Evolutionary conservation across 495 filamentous ascomycete genomes (phyloP).

Genomic region (Aeminium ludgeri): DNA sequence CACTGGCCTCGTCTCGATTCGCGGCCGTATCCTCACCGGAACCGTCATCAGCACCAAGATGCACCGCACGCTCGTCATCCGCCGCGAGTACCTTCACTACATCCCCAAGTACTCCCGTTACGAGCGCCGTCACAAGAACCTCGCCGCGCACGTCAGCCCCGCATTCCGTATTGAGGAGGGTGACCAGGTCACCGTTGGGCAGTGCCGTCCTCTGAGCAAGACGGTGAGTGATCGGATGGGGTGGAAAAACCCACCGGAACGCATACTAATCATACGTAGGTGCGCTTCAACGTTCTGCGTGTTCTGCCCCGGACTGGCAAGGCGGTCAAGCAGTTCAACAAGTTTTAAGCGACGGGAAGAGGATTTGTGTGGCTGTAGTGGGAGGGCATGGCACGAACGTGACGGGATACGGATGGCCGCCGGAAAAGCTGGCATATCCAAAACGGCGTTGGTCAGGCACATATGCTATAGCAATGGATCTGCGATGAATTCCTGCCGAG

Average conservation of each 20-base stretch:
- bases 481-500: no score
- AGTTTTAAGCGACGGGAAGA: constrained; percentile 53
- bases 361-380: neutral
- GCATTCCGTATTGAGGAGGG: constrained; percentile 99
- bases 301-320: constrained; percentile 93
- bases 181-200: constrained; percentile 96
- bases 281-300: constrained; percentile 97
- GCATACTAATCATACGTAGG: constrained; percentile 32
- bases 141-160: constrained; percentile 93
- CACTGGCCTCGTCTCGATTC: constrained; percentile 93
- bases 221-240: constrained; percentile 43
- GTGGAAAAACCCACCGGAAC: neutral
- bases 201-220: constrained; percentile 96
- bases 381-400: neutral
- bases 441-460: neutral
- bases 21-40: constrained; percentile 98
- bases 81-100: constrained; percentile 99
- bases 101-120: constrained; percentile 98
- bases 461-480: no score
- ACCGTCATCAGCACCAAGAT: constrained; percentile 77
- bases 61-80: constrained; percentile 73
- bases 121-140: constrained; percentile 99
- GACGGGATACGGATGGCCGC: neutral
- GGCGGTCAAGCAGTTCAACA: constrained; percentile 89
- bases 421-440: neutral